These are phyloP conservation scores for Lentinula raphanica DNA, from an alignment of 768 basidiomycete genomes.

Conservation along the genomic window DNA sequence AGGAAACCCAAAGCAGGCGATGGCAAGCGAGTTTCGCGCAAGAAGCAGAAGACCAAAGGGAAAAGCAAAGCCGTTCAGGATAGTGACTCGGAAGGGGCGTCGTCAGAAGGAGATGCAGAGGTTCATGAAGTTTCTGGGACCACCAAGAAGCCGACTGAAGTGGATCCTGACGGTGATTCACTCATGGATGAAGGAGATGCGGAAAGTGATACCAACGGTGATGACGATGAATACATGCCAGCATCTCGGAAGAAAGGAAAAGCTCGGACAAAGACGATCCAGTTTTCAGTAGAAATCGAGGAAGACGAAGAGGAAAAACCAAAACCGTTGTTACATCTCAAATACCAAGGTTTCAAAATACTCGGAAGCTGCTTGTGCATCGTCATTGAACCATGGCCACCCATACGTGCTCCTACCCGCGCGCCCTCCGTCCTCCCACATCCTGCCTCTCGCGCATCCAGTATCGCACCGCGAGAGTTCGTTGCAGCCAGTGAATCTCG, in stretches of 20 bases:
- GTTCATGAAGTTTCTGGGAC: conserved; percentile 10
- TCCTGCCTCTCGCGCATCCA: conserved; percentile 22
- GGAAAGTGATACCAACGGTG: conserved; percentile 3
- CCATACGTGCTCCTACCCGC: conserved; percentile 32
- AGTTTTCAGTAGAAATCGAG: conserved; percentile 44
- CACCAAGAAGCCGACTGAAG: neutral
- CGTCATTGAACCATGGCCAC: conserved; percentile 78
- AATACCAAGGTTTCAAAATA: conserved; percentile 67
- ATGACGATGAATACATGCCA: conserved; percentile 6
- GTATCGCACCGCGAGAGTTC: conserved; percentile 28
- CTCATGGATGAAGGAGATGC: neutral
- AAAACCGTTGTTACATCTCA: conserved; percentile 61
- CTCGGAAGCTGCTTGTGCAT: conserved; percentile 72
- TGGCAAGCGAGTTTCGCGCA: conserved; percentile 14
- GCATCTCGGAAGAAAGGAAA: conserved; percentile 18
- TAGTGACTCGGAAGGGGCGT: conserved; percentile 16
- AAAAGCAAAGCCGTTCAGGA: conserved; percentile 23
- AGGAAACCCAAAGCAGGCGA: conserved; percentile 12
- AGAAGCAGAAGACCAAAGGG: conserved; percentile 33
- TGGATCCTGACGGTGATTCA: conserved; percentile 12
- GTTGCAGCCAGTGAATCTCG: conserved; percentile 15
- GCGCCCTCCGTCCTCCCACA: conserved; percentile 19
- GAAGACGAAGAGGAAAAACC: conserved; percentile 68
- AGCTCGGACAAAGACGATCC: conserved; percentile 13
- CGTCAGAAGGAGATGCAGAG: conserved; percentile 20